Evolutionary conservation across 2,329 filamentous ascomycete species (phyloP).

Genomic region (Penicillium sp.): DNA sequence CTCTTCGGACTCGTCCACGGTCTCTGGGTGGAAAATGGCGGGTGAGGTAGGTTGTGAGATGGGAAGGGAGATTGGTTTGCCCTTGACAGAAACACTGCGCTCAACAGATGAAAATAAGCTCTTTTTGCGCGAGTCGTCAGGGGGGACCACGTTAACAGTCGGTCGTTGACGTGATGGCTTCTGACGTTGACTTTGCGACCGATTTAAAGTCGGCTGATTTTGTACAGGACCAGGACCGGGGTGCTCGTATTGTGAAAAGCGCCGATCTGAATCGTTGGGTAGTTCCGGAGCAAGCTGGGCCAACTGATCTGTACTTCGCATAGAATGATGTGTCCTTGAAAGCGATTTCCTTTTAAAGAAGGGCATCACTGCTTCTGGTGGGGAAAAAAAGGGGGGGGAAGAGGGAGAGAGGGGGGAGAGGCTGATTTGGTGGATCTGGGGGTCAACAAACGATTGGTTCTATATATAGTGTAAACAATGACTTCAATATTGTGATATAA

Average conservation of each 20-base stretch:
- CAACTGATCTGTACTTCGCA: constrained; percentile 24
- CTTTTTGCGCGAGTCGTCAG: constrained; percentile 25
- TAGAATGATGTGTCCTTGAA: constrained; percentile 11
- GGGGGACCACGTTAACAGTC: constrained; percentile 25
- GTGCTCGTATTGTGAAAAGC: constrained; percentile 11
- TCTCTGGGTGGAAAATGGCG: constrained; percentile 10
- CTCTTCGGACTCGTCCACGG: constrained; percentile 1
- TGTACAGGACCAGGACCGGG: not conserved
- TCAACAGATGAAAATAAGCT: constrained; percentile 26
- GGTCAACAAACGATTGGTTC: not conserved
- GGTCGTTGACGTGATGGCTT: constrained; percentile 17
- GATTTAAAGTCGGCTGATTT: constrained; percentile 11
- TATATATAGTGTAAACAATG: constrained; percentile 13
- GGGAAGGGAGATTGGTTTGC: constrained; percentile 18
- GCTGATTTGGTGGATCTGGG: constrained; percentile 1
- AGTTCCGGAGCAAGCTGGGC: constrained; percentile 18
- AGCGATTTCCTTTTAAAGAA: constrained; percentile 26
- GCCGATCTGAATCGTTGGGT: constrained; percentile 2
- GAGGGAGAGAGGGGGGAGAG: not conserved
- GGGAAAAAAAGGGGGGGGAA: not conserved
- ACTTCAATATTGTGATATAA: no score
- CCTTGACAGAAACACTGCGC: constrained; percentile 29
- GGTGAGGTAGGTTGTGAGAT: constrained; percentile 23
- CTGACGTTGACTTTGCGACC: constrained; percentile 30
- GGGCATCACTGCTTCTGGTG: constrained; percentile 21